Evolutionary conservation across 1,284 basidiomycete genomes (phyloP), one percentile per base, ranked within the genome.

Genomic region (Ustilago nuda): DNA sequence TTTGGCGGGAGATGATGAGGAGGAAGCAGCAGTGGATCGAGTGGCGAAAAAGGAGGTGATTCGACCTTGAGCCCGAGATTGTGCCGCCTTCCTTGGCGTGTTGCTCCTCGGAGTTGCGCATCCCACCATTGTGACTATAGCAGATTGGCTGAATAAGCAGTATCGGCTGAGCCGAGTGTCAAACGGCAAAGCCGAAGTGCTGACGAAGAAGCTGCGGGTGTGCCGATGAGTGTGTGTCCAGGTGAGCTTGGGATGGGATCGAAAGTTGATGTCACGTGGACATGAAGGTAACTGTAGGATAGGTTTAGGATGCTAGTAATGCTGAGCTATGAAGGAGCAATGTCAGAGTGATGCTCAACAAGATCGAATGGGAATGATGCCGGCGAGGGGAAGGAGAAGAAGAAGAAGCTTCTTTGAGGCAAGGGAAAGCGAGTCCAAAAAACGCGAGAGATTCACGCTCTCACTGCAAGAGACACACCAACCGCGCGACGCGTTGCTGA

Each of bases 41-140:
- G 63, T 15, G 3, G 63, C 11, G 60, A 75, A 75, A 60, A 70
- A 75, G 13, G 66, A 75, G 13, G 59, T 58, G 60, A 75, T 69
- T n/a, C 61, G 62, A 36, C 67, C 72, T 61, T 75, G 66, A 17
- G 51, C 63, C 1, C 59, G 55, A 19, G 58, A 32, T 13, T 45
- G 37, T 9, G 58, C 63, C 8, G 56, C 52, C 56, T 61, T 59
- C 4, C 17, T 62, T 30, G 70, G 64, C 30, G 56, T 72, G 41
- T 41, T 62, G 39, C 64, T 60, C 57, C 57, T 72, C 5, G 70
- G 66, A 11, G 61, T 62, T 13, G 60, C 51, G 39, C 61, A 45
- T 41, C 32, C 19, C 30, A 50, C 48, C 68, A 70, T 70, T 1
- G 1, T 45, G 43, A 33, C 36, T 9, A 36, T 32, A 5, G 43